A percentile compares a stretch with the other conserved stretches of the same genome.
Evolutionary conservation across 78 protist species (phyloP).

Genomic region (Neovahlkampfia damariscottae): DNA sequence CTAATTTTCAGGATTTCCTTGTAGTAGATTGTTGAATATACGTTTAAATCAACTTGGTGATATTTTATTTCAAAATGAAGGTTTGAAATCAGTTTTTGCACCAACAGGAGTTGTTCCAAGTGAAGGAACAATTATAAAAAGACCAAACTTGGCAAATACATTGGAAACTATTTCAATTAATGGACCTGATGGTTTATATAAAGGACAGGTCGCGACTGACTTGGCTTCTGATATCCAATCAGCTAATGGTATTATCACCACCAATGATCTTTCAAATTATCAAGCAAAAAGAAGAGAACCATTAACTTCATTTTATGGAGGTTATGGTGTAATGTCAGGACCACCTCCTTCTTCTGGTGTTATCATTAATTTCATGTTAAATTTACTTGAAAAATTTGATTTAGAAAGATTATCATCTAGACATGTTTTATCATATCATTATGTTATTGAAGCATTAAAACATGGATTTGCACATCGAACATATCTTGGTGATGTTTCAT

Average conservation of each 20-base stretch:
- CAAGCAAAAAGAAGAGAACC: neutral
- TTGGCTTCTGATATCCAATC: neutral
- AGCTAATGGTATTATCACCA: neutral
- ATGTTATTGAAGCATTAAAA: slow-evolving; percentile 1
- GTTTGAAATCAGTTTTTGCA: neutral
- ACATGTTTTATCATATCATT: neutral
- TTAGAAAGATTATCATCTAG: neutral
- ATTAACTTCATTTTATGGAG: neutral
- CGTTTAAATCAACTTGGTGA: neutral
- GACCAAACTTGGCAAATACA: neutral
- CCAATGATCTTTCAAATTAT: neutral
- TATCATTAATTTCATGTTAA: neutral
- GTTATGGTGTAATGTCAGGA: neutral
- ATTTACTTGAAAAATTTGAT: neutral
- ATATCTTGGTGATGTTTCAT: neutral
- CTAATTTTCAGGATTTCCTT: too few relatives aligned
- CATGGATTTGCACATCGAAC: slow-evolving; percentile 6
- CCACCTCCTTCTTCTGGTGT: neutral
- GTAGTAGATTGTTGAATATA: neutral
- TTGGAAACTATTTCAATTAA: neutral
- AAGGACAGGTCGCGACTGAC: neutral
- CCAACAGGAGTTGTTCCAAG: neutral
- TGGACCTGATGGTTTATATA: neutral
- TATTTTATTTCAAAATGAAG: neutral
- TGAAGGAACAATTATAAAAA: neutral